These are phyloP conservation scores for Babesia ovis DNA, from an alignment of 169 alveolate genomes.

Conservation along the genomic window DNA sequence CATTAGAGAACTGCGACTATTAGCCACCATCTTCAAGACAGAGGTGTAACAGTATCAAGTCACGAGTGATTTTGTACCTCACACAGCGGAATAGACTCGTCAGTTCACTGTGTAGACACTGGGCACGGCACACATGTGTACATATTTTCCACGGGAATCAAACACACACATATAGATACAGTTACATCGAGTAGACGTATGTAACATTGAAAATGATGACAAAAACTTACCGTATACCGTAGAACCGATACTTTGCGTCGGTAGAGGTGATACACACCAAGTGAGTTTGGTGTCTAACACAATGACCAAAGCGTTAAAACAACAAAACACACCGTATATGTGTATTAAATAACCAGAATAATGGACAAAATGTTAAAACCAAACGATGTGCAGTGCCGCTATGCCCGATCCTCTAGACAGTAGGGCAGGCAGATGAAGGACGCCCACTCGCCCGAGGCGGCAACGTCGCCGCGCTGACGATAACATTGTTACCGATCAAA, in stretches of 20 bases:
- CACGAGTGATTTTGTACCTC: background rate
- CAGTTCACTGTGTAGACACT: background rate
- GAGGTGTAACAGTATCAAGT: background rate
- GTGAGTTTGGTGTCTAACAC: background rate
- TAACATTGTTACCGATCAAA: too few species aligned
- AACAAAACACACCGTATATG: background rate
- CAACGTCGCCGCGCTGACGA: too few species aligned
- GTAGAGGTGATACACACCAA: background rate
- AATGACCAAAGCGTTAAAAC: background rate
- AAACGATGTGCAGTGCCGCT: too few species aligned
- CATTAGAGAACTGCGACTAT: constrained; percentile 40
- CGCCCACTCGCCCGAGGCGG: too few species aligned
- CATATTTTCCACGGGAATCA: background rate
- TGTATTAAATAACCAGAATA: too few species aligned
- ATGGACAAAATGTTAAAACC: too few species aligned
- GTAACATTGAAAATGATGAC: too few species aligned
- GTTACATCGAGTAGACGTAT: too few species aligned
- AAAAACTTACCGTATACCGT: background rate
- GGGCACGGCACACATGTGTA: constrained; percentile 14
- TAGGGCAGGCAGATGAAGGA: too few species aligned
- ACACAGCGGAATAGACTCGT: constrained; percentile 1
- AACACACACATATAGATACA: constrained; percentile 3
- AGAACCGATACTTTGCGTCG: background rate
- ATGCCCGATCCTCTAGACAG: too few species aligned
- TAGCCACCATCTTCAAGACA: constrained; percentile 15